A percentile compares a stretch with the other conserved stretches of the same genome.
phyloP scores from a whole-genome alignment of 2,329 filamentous ascomycete species.

The Alternaria atra region DNA sequence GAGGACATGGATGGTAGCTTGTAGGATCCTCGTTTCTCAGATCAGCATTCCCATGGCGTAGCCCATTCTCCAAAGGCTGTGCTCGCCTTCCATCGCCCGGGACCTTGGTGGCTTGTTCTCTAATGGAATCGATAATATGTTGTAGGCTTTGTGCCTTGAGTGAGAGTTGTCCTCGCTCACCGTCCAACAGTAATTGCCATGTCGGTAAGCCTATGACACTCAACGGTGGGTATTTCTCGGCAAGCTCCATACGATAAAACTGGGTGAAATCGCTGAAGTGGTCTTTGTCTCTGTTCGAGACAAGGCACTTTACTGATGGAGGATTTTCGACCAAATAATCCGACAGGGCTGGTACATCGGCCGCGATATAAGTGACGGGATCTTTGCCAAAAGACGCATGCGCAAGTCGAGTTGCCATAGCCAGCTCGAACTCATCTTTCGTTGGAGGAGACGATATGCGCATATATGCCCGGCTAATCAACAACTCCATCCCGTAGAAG shows the following conservation, averaged over 20 bases:
- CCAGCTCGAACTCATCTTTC: not conserved
- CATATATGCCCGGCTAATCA: not conserved
- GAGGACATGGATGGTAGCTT: not conserved
- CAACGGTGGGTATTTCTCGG: not conserved
- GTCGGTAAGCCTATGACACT: not conserved
- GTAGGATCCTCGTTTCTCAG: not conserved
- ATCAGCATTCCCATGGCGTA: too few relatives aligned
- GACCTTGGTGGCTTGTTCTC: not conserved
- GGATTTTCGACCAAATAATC: not conserved
- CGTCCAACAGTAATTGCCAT: not conserved
- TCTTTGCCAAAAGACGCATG: not conserved
- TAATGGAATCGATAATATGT: not conserved
- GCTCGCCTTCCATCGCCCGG: not conserved
- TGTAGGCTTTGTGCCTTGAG: not conserved
- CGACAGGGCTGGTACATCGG: not conserved
- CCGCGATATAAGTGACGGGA: not conserved
- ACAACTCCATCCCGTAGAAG: not conserved
- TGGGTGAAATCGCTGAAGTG: not conserved
- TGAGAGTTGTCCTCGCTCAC: not conserved
- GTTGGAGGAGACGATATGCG: not conserved
- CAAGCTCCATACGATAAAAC: not conserved
- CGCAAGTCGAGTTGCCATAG: not conserved
- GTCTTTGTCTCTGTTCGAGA: not conserved
- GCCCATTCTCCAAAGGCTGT: rapidly evolving
- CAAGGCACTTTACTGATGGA: not conserved